Conservation (phyloP, 2,329 filamentous ascomycete species). For the Blumeriella jaapii region DNA sequence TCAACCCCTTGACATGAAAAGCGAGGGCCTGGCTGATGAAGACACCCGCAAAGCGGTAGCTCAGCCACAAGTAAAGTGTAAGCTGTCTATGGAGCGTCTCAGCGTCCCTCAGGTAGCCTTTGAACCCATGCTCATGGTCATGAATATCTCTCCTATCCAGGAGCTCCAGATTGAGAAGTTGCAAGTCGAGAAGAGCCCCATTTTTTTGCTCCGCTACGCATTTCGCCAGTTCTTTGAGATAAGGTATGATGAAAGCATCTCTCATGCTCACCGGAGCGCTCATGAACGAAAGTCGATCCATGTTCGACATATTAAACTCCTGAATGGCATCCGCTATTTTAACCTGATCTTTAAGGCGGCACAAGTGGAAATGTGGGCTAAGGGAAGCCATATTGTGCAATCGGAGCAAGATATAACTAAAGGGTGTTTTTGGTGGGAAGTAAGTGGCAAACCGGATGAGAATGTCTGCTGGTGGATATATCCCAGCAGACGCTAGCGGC, state of each 20-base stretch:
- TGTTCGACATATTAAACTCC: conserved; percentile 53
- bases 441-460: conserved; percentile 69
- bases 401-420: conserved; percentile 70
- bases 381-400: conserved; percentile 54
- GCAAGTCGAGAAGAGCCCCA: conserved; percentile 66
- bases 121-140: conserved; percentile 29
- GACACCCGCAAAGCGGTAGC: conserved; percentile 73
- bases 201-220: conserved; percentile 61
- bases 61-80: conserved; percentile 85
- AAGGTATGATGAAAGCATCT: conserved; percentile 34
- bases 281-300: conserved; percentile 66
- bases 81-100: conserved; percentile 74
- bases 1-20: conserved; percentile 64
- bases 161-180: conserved; percentile 56
- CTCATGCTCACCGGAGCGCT: conserved; percentile 54
- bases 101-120: conserved; percentile 46
- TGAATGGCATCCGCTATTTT: conserved; percentile 66
- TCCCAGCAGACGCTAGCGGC: conserved; percentile 58
- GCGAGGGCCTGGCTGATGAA: conserved; percentile 67
- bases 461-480: conserved; percentile 59
- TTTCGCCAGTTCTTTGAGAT: conserved; percentile 53
- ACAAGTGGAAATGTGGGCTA: conserved; percentile 59
- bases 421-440: conserved; percentile 69
- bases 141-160: conserved; percentile 50
- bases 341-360: conserved; percentile 47